These are phyloP conservation scores for Infundibulicybe gibba DNA, from an alignment of 768 basidiomycete species.

Conservation along the genomic window DNA sequence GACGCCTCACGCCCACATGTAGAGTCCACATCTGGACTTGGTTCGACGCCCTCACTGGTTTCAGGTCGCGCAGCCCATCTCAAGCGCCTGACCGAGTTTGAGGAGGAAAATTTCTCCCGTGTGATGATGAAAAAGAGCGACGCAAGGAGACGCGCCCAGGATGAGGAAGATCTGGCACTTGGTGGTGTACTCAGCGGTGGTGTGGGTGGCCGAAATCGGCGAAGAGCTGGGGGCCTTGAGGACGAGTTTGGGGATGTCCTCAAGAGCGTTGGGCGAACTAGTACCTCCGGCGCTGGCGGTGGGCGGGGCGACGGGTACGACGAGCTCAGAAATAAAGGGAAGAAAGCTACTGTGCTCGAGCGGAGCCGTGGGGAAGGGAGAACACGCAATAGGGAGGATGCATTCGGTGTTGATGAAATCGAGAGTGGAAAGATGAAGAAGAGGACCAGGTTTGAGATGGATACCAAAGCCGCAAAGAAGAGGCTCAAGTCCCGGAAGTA, in stretches of 20 bases:
- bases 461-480: conserved; percentile 39
- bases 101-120: conserved; percentile 93
- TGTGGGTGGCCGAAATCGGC: conserved; percentile 47
- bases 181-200: conserved; percentile 58
- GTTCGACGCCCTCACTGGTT: conserved; percentile 50
- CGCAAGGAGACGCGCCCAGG: conserved; percentile 59
- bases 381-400: conserved; percentile 20
- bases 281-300: conserved; percentile 28
- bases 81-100: conserved; percentile 79
- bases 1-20: conserved; percentile 68
- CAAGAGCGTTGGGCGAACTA: conserved; percentile 49
- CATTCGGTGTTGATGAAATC: conserved; percentile 21
- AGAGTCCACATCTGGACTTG: conserved; percentile 73
- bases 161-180: conserved; percentile 86
- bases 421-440: conserved; percentile 27
- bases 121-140: conserved; percentile 90
- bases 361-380: conserved; percentile 42
- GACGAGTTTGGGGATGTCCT: conserved; percentile 86
- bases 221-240: conserved; percentile 67
- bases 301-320: conserved; percentile 74
- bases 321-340: conserved; percentile 65
- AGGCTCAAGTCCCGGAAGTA: conserved; percentile 7
- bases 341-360: conserved; percentile 57
- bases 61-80: conserved; percentile 78
- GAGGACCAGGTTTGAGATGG: conserved; percentile 47